phyloP scores from a whole-genome alignment of 306 rosid genomes.

The Vachellia pachyceras region DNA sequence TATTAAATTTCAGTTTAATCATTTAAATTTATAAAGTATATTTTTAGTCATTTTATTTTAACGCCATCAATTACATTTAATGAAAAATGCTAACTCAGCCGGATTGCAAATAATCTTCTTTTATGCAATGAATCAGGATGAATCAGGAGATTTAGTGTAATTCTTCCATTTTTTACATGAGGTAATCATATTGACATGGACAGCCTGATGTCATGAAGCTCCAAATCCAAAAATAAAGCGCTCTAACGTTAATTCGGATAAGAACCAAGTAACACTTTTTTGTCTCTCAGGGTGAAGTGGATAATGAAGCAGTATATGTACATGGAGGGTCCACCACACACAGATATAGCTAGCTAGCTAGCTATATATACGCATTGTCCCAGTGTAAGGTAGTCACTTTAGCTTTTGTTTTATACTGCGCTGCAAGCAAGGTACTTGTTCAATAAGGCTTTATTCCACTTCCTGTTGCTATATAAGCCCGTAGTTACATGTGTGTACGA shows the following conservation, averaged over 20 bases:
- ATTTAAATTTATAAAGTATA: too few relatives aligned
- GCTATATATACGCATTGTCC: neutral
- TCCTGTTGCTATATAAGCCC: conserved; percentile 46
- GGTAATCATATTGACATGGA: conserved; percentile 27
- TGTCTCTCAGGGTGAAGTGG: neutral
- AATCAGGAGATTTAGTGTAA: neutral
- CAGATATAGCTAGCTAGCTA: neutral
- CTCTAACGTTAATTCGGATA: neutral
- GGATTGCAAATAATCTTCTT: too few relatives aligned
- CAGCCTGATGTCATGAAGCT: conserved; percentile 25
- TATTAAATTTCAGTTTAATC: too few relatives aligned
- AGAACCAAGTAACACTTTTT: neutral
- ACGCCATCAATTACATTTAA: too few relatives aligned
- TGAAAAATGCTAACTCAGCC: too few relatives aligned
- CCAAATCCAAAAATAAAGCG: neutral
- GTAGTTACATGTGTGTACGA: conserved; percentile 11
- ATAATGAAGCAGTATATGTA: neutral
- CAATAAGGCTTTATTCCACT: conserved; percentile 68
- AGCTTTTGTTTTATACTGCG: conserved; percentile 59
- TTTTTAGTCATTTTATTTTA: too few relatives aligned
- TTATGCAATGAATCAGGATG: too few relatives aligned
- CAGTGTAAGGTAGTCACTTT: conserved; percentile 44
- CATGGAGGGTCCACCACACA: conserved; percentile 21
- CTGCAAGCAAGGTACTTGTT: conserved; percentile 87
- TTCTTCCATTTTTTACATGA: neutral